Conservation (phyloP, 352 stramenopile genomes). For the Globisporangium recalcitrans region DNA sequence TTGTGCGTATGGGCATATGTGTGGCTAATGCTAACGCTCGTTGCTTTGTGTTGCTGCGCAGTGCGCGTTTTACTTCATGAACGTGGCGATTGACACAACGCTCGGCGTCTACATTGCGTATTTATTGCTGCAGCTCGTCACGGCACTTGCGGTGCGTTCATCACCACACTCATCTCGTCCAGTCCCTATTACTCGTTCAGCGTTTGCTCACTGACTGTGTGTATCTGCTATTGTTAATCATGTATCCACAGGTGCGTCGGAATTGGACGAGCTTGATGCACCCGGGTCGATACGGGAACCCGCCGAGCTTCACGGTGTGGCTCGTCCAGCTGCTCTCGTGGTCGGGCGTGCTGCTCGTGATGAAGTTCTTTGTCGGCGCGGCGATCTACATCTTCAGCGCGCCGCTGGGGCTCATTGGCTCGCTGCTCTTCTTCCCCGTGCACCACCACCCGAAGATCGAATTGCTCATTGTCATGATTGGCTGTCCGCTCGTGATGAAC, state of each 20-base stretch:
- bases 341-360: conserved; percentile 54
- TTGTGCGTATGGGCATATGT: neutral
- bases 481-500: conserved; percentile 81
- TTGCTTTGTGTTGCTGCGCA: conserved; percentile 17
- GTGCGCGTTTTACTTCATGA: conserved; percentile 87
- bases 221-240: neutral
- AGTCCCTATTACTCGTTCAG: neutral
- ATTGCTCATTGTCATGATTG: conserved; percentile 81
- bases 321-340: conserved; percentile 57
- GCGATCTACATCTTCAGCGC: conserved; percentile 60
- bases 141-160: conserved; percentile 41
- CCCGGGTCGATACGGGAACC: conserved; percentile 62
- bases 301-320: conserved; percentile 64
- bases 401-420: conserved; percentile 52
- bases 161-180: neutral
- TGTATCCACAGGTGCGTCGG: conserved; percentile 30
- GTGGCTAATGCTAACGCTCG: neutral
- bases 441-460: conserved; percentile 70
- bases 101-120: conserved; percentile 80
- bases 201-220: neutral
- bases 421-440: conserved; percentile 62
- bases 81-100: conserved; percentile 80
- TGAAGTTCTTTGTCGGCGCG: conserved; percentile 64
- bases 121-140: conserved; percentile 60
- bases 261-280: conserved; percentile 58